Evolutionary conservation across 169 alveolate genomes (phyloP).

Genomic region (Toxoplasma gondii): DNA sequence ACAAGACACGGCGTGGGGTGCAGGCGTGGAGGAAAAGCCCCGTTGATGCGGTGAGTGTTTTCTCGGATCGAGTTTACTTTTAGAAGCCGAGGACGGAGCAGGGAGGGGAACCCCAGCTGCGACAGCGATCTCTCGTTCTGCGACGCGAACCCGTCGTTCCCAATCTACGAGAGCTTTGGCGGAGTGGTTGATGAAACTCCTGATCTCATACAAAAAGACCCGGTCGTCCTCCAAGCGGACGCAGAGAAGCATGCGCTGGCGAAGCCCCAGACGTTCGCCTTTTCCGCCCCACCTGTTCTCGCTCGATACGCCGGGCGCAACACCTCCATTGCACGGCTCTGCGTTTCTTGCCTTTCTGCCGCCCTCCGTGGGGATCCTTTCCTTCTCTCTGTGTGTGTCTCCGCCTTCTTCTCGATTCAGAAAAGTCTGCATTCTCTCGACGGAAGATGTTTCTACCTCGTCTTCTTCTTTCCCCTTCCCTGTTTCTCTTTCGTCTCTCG

Average conservation of each 20-base stretch:
- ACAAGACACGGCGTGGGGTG: too few relatives aligned
- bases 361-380: not conserved
- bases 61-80: too few relatives aligned
- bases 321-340: not conserved
- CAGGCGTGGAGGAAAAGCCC: not conserved
- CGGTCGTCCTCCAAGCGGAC: constrained; percentile 23
- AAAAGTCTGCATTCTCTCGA: not conserved
- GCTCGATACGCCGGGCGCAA: not conserved
- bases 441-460: not conserved
- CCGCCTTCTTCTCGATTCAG: not conserved
- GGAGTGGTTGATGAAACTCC: constrained; percentile 34
- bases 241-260: constrained; percentile 28
- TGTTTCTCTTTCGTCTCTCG: not conserved
- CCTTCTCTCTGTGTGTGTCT: not conserved
- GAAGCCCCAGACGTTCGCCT: not conserved
- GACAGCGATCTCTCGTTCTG: not conserved
- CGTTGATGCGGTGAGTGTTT: not conserved
- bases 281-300: not conserved
- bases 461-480: not conserved
- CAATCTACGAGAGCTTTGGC: constrained; percentile 9
- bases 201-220: not conserved
- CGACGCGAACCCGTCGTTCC: constrained; percentile 24
- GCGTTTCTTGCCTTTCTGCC: not conserved
- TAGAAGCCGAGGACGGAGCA: not conserved
- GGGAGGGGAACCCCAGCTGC: not conserved